These are phyloP conservation scores for Amniculicola lignicola DNA, from an alignment of 495 filamentous ascomycete species.

Conservation along the genomic window DNA sequence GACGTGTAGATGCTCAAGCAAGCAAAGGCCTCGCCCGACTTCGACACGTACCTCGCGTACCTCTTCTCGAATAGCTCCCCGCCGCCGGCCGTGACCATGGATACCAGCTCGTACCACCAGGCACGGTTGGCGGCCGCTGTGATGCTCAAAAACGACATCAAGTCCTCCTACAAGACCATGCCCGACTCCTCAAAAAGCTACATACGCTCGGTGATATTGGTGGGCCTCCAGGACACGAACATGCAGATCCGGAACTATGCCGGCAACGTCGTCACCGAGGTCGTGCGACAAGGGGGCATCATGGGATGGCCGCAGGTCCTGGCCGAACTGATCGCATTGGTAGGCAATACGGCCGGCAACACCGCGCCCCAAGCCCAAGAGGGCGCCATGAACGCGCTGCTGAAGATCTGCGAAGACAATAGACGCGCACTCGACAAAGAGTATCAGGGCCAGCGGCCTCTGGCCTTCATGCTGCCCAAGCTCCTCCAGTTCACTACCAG, in stretches of 20 bases:
- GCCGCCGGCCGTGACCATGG: slow-evolving; percentile 56
- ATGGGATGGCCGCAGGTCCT: slow-evolving; percentile 89
- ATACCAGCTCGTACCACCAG: slow-evolving; percentile 59
- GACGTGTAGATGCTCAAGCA: slow-evolving; percentile 79
- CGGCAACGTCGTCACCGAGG: slow-evolving; percentile 93
- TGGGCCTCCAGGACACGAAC: slow-evolving; percentile 77
- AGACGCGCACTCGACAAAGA: slow-evolving; percentile 80
- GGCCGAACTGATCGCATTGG: slow-evolving; percentile 70
- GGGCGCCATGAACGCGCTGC: slow-evolving; percentile 85
- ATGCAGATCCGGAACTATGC: slow-evolving; percentile 80
- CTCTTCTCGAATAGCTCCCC: slow-evolving; percentile 71
- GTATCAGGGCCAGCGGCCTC: slow-evolving; percentile 77
- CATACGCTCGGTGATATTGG: slow-evolving; percentile 71
- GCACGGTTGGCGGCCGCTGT: slow-evolving; percentile 84
- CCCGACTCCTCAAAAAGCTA: slow-evolving; percentile 65
- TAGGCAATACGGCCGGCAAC: slow-evolving; percentile 68
- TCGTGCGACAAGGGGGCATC: slow-evolving; percentile 79
- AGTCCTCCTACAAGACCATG: slow-evolving; percentile 65
- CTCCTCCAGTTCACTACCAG: slow-evolving; percentile 81
- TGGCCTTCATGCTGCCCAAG: slow-evolving; percentile 87
- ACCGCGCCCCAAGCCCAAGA: slow-evolving; percentile 72
- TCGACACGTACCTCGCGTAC: slow-evolving; percentile 95
- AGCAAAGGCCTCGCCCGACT: slow-evolving; percentile 85
- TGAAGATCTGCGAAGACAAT: slow-evolving; percentile 97
- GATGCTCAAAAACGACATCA: slow-evolving; percentile 93